Base-by-base conservation (phyloP, 2,329 filamentous ascomycete genomes). In the Phialocephala subalpina region DNA sequence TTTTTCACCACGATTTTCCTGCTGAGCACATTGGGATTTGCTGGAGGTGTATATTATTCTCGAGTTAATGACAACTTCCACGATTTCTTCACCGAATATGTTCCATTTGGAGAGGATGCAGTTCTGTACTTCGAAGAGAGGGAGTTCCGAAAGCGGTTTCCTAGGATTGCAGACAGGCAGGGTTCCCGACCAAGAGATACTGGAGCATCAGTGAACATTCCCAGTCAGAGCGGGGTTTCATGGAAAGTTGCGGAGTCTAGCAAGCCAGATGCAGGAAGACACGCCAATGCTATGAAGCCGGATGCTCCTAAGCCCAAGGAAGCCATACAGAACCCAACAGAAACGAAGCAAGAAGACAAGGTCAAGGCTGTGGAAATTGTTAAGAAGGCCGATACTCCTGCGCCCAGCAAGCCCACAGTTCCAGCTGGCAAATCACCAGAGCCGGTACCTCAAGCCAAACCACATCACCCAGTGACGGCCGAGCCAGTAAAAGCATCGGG, bases 11-110 rank as follows among this genome's bases (percentile, higher is more conserved):
- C 92, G 62, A 80, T 97, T 58, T 82, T 94, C 68, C 80, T 97
- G 53, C 86, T 97, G 33, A 89, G 92, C 29, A 88, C 88, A 6
- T 80, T 97, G 53, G 90, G 91, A 45, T 99, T 97, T 75, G 92
- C 87, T 63, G 94, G 94, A 70, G 94, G 95, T 72, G 90, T 97
- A 63, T 97, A 92, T 84, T 96, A 97, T 80, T 95, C 96, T 63
- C 89, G 97, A 70, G 86, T 96, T 80, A 97, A 91, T 77, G 96
- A 99, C 83, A 97, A 93, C 81, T 99, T 98, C 86, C 95, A 99
- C 81, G 96, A 99, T 80, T 96, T 97, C 84, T 99, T 99, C 82
- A 98, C 94, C 74, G 94, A 97, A 81, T 99, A 95, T 79, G 82
- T 99, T 20, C 96, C 96, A 25, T 97, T 92, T 73, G 96, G 94